Evolutionary conservation across 2,329 filamentous ascomycete genomes (phyloP).

Genomic region (Aspergillus sp.): DNA sequence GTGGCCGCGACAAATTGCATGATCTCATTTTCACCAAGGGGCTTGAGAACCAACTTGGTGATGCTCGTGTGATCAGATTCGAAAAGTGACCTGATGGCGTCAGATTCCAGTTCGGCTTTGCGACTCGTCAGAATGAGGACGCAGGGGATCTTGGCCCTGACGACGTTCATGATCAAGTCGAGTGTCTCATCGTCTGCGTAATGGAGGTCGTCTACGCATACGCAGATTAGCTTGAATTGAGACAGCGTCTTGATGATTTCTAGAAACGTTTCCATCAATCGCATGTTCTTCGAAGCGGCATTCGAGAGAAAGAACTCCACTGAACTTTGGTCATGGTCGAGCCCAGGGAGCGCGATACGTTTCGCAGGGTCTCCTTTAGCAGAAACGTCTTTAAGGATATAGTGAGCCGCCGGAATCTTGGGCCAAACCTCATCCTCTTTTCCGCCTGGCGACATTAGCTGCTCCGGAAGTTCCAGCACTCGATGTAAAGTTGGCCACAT

Average conservation of each 20-base stretch:
- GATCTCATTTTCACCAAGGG: conserved; percentile 71
- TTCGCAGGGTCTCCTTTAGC: conserved; percentile 24
- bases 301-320: conserved; percentile 33
- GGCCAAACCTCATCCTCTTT: conserved; percentile 28
- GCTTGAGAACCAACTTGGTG: conserved; percentile 63
- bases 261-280: conserved; percentile 78
- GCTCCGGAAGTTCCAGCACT: conserved; percentile 60
- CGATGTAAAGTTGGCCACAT: conserved; percentile 51
- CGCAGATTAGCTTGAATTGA: conserved; percentile 75
- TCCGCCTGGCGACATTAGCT: conserved; percentile 41
- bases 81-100: conserved; percentile 31
- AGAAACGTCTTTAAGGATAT: conserved; percentile 23
- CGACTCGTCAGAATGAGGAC: conserved; percentile 71
- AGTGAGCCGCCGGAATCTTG: conserved; percentile 19
- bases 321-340: conserved; percentile 30
- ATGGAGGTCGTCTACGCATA: conserved; percentile 82
- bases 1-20: conserved; percentile 74
- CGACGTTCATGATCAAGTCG: conserved; percentile 73
- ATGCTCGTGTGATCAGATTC: conserved; percentile 47
- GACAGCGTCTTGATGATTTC: conserved; percentile 78
- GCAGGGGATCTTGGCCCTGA: conserved; percentile 69
- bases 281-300: conserved; percentile 46
- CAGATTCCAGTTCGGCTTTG: conserved; percentile 55
- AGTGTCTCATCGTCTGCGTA: conserved; percentile 83
- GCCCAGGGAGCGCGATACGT: conserved; percentile 22